A percentile compares a stretch with the other conserved stretches of the same genome.
Conservation (phyloP, 139 green algal species). For the Chlamydomonas sphaeroides region DNA sequence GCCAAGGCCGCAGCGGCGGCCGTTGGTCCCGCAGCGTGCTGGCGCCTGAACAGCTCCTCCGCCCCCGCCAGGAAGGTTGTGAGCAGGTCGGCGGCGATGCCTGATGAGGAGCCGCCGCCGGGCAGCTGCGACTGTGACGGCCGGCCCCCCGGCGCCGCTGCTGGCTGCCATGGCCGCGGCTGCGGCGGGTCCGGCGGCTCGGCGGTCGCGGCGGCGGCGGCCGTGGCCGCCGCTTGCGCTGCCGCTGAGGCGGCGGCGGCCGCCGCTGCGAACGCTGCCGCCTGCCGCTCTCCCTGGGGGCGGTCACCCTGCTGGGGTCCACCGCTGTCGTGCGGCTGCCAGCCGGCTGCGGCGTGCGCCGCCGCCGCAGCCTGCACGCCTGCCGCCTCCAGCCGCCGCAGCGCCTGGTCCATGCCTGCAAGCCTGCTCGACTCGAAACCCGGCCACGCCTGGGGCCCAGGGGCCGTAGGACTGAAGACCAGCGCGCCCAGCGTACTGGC, state of each 20-base stretch:
- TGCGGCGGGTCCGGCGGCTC: neutral
- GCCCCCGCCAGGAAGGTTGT: conserved; percentile 13
- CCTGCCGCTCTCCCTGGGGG: too few relatives aligned
- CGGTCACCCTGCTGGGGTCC: too few relatives aligned
- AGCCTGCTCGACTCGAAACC: too few relatives aligned
- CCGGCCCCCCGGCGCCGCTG: too few relatives aligned
- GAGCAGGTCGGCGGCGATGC: neutral
- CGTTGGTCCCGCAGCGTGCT: neutral
- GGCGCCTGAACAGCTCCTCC: neutral
- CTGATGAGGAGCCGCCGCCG: too few relatives aligned
- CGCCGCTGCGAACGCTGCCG: neutral
- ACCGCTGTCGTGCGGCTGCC: too few relatives aligned
- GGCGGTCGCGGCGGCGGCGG: too few relatives aligned
- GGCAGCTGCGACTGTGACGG: too few relatives aligned
- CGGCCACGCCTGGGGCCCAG: neutral
- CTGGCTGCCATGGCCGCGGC: neutral
- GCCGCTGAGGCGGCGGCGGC: neutral
- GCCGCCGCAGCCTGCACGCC: neutral
- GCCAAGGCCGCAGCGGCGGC: too few relatives aligned
- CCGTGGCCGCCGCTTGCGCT: neutral
- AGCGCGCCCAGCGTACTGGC: conserved; percentile 5
- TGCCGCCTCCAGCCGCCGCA: conserved; percentile 27
- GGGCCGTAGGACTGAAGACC: neutral
- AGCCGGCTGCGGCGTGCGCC: too few relatives aligned
- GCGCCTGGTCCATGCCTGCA: neutral